phyloP scores from a whole-genome alignment of 2,329 filamentous ascomycete species.

The Trichophyton schoenleinii region DNA sequence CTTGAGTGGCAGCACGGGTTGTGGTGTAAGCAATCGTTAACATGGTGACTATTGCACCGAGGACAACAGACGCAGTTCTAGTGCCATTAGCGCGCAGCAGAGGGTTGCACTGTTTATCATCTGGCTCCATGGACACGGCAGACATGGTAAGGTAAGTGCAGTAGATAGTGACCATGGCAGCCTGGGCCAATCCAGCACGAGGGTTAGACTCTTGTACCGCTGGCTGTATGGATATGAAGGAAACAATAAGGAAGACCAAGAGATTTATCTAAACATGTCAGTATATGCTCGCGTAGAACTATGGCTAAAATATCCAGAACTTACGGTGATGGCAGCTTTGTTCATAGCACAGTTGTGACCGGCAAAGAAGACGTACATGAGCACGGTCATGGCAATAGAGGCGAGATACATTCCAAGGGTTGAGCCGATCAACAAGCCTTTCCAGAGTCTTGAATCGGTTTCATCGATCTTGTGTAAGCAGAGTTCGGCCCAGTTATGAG shows the following conservation, averaged over 20 bases:
- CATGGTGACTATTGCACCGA: slow-evolving; percentile 93
- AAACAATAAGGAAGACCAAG: slow-evolving; percentile 66
- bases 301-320: slow-evolving; percentile 13
- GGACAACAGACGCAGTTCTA: slow-evolving; percentile 75
- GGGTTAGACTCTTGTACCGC: slow-evolving; percentile 82
- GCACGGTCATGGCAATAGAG: slow-evolving; percentile 82
- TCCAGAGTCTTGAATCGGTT: slow-evolving; percentile 73
- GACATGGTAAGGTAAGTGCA: slow-evolving; percentile 98
- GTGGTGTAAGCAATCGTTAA: slow-evolving; percentile 95
- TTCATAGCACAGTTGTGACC: slow-evolving; percentile 78
- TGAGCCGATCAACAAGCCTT: slow-evolving; percentile 75
- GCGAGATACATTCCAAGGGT: slow-evolving; percentile 87
- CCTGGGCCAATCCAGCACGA: slow-evolving; percentile 89
- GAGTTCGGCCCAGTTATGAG: slow-evolving; percentile 94
- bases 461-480: slow-evolving; percentile 89
- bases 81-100: slow-evolving; percentile 73
- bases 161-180: slow-evolving; percentile 93
- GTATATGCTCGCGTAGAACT: neutral
- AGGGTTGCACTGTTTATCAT: slow-evolving; percentile 88
- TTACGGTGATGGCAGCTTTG: slow-evolving; percentile 75
- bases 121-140: slow-evolving; percentile 95
- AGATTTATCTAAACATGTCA: slow-evolving; percentile 56
- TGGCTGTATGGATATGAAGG: slow-evolving; percentile 77
- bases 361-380: slow-evolving; percentile 97
- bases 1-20: slow-evolving; percentile 84